phyloP scores from a whole-genome alignment of 345 rosid species.

The Citrus australasica region DNA sequence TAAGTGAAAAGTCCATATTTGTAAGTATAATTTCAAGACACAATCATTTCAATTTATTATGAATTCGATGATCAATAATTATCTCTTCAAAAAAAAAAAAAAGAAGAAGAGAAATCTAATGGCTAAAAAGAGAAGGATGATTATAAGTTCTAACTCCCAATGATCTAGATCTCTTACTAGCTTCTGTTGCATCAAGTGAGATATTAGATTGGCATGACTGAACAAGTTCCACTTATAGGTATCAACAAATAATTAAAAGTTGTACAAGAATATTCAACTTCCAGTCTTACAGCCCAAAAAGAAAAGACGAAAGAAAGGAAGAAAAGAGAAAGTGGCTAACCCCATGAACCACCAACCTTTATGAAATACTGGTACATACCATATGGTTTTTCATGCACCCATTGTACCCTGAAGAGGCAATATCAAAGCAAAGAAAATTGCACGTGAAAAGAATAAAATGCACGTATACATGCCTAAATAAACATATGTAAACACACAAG shows the following conservation, averaged over 20 bases:
- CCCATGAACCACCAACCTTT: conserved; percentile 43
- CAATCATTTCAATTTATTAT: background rate
- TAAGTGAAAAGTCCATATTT: background rate
- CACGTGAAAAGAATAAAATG: background rate
- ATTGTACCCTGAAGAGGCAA: conserved; percentile 52
- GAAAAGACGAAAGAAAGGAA: background rate
- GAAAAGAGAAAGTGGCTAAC: background rate
- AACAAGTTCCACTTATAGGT: background rate
- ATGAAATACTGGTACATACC: conserved; percentile 70
- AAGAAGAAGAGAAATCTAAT: background rate
- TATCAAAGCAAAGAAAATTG: conserved; percentile 4
- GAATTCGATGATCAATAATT: too few species aligned
- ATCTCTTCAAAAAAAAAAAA: too few species aligned
- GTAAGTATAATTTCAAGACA: background rate
- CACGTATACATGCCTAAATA: too few species aligned
- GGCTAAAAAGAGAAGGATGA: background rate
- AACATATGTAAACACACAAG: too few species aligned
- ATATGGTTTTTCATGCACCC: conserved; percentile 45
- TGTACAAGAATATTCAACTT: background rate
- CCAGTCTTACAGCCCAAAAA: background rate
- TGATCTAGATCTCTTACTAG: background rate
- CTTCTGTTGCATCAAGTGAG: background rate
- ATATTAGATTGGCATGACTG: background rate
- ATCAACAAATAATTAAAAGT: background rate
- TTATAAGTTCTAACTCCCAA: background rate